Conservation (phyloP, 2,329 filamentous ascomycete genomes). For the Penicillium expansum region DNA sequence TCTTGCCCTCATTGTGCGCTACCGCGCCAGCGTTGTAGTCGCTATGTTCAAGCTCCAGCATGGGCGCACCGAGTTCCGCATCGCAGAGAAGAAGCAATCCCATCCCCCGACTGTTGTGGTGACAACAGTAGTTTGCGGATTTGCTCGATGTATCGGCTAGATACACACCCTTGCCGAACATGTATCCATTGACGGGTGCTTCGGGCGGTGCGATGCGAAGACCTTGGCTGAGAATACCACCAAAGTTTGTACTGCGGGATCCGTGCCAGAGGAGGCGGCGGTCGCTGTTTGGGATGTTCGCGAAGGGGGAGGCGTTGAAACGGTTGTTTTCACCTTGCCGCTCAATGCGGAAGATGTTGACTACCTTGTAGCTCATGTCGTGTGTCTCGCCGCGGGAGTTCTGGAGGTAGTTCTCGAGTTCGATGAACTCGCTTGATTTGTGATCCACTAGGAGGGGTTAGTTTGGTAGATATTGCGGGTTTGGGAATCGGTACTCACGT, state of each 20-base stretch:
- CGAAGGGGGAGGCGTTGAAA: conserved; percentile 58
- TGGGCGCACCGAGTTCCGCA: conserved; percentile 73
- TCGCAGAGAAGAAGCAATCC: conserved; percentile 80
- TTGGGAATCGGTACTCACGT: conserved; percentile 28
- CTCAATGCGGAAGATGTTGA: conserved; percentile 80
- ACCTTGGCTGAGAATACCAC: conserved; percentile 82
- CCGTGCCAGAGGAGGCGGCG: conserved; percentile 84
- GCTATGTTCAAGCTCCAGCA: conserved; percentile 60
- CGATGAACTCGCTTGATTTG: conserved; percentile 59
- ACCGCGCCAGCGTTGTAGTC: conserved; percentile 63
- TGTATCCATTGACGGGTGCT: conserved; percentile 75
- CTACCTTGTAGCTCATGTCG: conserved; percentile 49
- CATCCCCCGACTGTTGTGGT: conserved; percentile 61
- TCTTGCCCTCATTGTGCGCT: conserved; percentile 58
- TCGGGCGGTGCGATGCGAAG: conserved; percentile 80
- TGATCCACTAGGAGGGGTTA: conserved; percentile 48
- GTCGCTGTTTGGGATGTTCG: conserved; percentile 57
- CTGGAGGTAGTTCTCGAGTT: conserved; percentile 65
- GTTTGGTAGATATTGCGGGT: not conserved
- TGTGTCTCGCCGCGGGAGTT: conserved; percentile 69
- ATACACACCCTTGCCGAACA: conserved; percentile 90
- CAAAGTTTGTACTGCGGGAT: conserved; percentile 77
- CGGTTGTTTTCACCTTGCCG: conserved; percentile 68
- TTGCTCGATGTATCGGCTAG: conserved; percentile 82
- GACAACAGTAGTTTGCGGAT: conserved; percentile 72